Conservation (phyloP, 345 rosid species). For the Eutrema japonicum region DNA sequence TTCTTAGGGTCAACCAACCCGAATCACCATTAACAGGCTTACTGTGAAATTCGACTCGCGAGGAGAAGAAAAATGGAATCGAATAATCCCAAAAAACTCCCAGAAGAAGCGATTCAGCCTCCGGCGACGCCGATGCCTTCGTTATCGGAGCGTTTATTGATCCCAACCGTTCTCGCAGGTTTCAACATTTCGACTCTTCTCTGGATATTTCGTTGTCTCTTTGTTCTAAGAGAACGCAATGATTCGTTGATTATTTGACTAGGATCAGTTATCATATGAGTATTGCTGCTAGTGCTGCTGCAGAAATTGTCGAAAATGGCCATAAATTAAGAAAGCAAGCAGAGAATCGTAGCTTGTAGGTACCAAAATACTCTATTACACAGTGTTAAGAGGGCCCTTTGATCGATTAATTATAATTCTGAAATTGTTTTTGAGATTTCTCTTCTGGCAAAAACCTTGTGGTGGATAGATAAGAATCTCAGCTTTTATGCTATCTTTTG, state of each 20-base stretch:
- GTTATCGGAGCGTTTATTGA: constrained; percentile 53
- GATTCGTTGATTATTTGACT: background rate
- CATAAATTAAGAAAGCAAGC: background rate
- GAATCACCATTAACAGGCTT: constrained; percentile 2
- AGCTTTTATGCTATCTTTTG: constrained; percentile 3
- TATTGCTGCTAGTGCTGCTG: background rate
- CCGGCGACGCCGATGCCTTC: constrained; percentile 41
- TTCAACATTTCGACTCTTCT: constrained; percentile 9
- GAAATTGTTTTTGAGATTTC: background rate
- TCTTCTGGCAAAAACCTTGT: background rate
- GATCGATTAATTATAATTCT: background rate
- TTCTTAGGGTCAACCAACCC: constrained; percentile 18
- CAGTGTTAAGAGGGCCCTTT: background rate
- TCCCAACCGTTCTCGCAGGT: constrained; percentile 78
- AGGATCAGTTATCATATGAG: background rate
- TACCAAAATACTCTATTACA: background rate
- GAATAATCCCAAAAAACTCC: constrained; percentile 32
- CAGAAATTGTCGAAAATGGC: background rate
- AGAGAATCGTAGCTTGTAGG: background rate
- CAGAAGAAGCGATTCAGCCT: constrained; percentile 19
- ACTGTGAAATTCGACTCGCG: background rate
- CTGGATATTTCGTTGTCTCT: background rate
- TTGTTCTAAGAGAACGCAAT: background rate
- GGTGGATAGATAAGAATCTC: background rate
- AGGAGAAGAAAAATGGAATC: constrained; percentile 46